Base-by-base conservation (phyloP, 192 early-diverging fungal genomes). In the Linnemannia elongata region DNA sequence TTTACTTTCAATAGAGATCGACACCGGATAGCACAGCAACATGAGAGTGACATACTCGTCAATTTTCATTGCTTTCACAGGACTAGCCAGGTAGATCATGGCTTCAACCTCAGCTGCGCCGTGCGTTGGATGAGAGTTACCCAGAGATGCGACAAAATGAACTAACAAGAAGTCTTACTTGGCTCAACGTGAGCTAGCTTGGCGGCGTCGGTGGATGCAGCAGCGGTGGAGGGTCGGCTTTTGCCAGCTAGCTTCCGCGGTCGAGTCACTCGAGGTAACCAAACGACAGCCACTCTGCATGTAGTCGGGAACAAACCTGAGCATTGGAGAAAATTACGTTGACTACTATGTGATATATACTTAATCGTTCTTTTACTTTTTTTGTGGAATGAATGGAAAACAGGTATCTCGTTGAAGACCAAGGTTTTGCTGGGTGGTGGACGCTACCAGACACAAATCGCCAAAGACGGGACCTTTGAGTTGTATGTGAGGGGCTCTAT, bases 401-500 rank as follows among this genome's bases (percentile, higher is more conserved):
- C 73, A 82, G 81, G 81, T 30, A 71, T 82, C 35, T 77, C 81
- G 30, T n/a, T 44, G 12, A 77, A 77, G 57, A 77, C 81, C 42
- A 82, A 10, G 33, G 75, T 82, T 15, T 12, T 77, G 1, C 42
- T 82, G 76, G 72, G 74, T 57, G 60, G 71, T 1, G 81, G 81
- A 20, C 55, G 24, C 3, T 77, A 41, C 45, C 27, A 60, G 44
- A 77, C 81, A 1, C 69, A 66, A 3, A 76, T 82, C n/a, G 30
- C 72, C 10, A 52, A 17, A 27, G 76, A 82, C 36, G 81, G 81
- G 22, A 30, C 71, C 5, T 82, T 82, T 68, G 69, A 24, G 30
- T 82, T 82, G 81, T 77, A 77, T 38, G 38, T 60, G 49, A 3
- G 6, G 4, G 3, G 38, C 6, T 39, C 4, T 39, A 39, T 39